Base-by-base conservation (phyloP, 805 yeast species). In the Ogataea paradorogensis region DNA sequence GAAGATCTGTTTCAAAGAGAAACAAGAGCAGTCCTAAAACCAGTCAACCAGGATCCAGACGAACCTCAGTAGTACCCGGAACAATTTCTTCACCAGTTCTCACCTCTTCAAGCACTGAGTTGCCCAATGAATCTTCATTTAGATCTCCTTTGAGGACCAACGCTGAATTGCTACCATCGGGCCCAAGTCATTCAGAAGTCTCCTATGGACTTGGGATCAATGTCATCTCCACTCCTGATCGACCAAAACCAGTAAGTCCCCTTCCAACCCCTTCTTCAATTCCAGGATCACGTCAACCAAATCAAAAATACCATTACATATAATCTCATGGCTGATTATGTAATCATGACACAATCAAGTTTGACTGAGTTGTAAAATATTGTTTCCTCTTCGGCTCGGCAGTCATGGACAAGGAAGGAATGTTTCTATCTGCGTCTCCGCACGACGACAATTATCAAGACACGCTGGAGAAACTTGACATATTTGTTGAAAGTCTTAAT, bases 391-490 rank as follows among this genome's bases (percentile, higher is more conserved):
- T 30, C n/a, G 24, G 10, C n/a, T 24, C 13, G 20, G 25, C 30
- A 10, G 29, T 13, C 14, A 33, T 32, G 37, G 41, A 38, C 32
- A 15, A 35, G 18, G 37, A 50, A 45, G 55, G 50, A 47, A 27
- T 36, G 30, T 16, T 51, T 47, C 35, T 50, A 43, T 21, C 48
- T 6, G 21, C 18, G 27, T 21, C 33, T 25, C 27, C 24, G 10
- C 21, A 16, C 18, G 30, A 18, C 14, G 42, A 40, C 9, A 28
- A 16, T 18, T 34, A 37, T 15, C 35, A 38, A 23, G 33, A 27
- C 15, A 42, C 47, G 16, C 14, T 47, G 18, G 38, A 39, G 15
- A 46, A 43, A 20, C 41, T 50, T n/a, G 53, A 51, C 32, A 40
- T 41, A 14, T 45, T 46, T 37, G 46, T 42, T 5, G 48, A 45